Conservation (phyloP, 768 basidiomycete species). For the Leucocoprinus leucothites region DNA sequence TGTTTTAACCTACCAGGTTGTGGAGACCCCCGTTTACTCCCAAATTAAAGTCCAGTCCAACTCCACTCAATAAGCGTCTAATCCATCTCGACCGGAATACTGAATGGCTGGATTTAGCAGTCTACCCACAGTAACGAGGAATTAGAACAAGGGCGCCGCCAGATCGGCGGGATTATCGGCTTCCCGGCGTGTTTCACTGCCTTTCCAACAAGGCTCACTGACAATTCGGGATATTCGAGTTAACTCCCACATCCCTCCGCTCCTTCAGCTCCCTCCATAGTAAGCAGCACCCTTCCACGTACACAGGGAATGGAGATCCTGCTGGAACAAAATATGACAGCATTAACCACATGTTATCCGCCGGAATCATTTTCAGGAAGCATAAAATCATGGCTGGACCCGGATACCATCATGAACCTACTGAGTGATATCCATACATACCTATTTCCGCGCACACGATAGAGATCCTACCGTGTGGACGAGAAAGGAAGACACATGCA, state of each 20-base stretch:
- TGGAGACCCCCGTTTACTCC: no score
- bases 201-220: background rate
- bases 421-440: background rate
- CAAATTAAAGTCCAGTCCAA: no score
- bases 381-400: background rate
- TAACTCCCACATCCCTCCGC: background rate
- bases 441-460: conserved; percentile 2
- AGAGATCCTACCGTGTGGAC: background rate
- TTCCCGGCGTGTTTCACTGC: background rate
- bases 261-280: no score
- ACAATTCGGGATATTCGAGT: background rate
- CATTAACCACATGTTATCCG: background rate
- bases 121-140: background rate
- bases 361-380: background rate
- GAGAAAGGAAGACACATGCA: background rate
- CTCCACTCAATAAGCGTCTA: no score
- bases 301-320: no score
- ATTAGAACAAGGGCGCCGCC: background rate
- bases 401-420: background rate
- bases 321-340: no score
- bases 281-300: no score
- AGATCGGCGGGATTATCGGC: conserved; percentile 9
- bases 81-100: no score
- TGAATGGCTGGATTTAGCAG: no score
- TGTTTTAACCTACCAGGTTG: no score